Evolutionary conservation across 164 flowering plant species (phyloP), one percentile per base, ranked within the genome.

Genomic region (Tetracentron sinense): DNA sequence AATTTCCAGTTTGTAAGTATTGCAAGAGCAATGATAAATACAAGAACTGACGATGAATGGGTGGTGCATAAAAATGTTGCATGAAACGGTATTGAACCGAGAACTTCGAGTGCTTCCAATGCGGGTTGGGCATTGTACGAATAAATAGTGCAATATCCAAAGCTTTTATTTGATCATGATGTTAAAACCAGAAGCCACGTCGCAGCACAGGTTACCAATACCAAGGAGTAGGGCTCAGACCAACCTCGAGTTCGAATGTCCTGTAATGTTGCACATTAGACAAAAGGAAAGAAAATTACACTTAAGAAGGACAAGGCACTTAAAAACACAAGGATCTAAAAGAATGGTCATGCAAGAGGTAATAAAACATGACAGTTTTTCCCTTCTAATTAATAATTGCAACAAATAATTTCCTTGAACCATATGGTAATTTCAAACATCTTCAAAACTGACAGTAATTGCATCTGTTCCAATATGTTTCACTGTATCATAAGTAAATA

Each of bases 1-100:
- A 60, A 60, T 46, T 27, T 27, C 63, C 21, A 47, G 29, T 47
- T 11, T n/a, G n/a, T n/a, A n/a, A n/a, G n/a, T n/a, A n/a, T n/a
- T n/a, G n/a, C n/a, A n/a, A n/a, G n/a, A n/a, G n/a, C n/a, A n/a
- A n/a, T n/a, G n/a, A 27, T 26, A 46, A 30, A 31, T 19, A 8
- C 35, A 29, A 29, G 15, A n/a, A 17, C 28, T 10, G 27, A 42
- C n/a, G 28, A 60, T 60, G 62, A 46, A 3, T 46, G 38, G 53
- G 63, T 19, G 48, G 47, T 60, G 47, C 14, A 46, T 25, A 14
- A 23, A 60, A 60, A 46, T 60, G 6, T 7, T 46, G 26, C 52
- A 27, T 11, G 63, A 11, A 60, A 25, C 15, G 10, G 23, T 8
- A 7, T 3, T 12, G 7, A 21, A 7, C 4, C 31, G 30, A 19